These are phyloP conservation scores for Leishmania arabica DNA, from an alignment of 208 protist genomes.

Conservation along the genomic window DNA sequence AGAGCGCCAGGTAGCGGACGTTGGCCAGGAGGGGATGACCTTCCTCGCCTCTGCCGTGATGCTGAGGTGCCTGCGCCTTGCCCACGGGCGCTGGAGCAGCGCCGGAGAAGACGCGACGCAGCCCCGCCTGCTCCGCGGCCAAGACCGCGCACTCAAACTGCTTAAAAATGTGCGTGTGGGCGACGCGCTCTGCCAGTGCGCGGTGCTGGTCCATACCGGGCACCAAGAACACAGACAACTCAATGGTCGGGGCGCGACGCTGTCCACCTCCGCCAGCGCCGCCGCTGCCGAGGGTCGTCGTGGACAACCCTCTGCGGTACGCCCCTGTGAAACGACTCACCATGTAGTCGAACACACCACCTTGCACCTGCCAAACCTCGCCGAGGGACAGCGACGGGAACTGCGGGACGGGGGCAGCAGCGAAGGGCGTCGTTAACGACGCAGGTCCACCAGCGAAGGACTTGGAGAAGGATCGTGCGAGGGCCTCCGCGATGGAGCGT, in stretches of 20 bases:
- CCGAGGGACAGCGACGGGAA: slow-evolving; percentile 6
- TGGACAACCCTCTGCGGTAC: slow-evolving; percentile 28
- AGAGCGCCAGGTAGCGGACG: slow-evolving; percentile 15
- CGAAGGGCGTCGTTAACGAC: not conserved
- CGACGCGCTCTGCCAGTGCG: slow-evolving; percentile 40
- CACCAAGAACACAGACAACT: slow-evolving; percentile 51
- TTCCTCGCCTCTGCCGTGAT: not conserved
- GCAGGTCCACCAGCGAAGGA: slow-evolving; percentile 6
- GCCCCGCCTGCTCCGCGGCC: slow-evolving; percentile 47
- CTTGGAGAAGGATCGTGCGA: slow-evolving; percentile 17
- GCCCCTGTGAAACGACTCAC: slow-evolving; percentile 23
- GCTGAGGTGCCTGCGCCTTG: not conserved
- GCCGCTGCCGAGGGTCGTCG: not conserved
- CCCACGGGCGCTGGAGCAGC: not conserved
- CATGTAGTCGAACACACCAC: slow-evolving; percentile 22
- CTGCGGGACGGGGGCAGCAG: not conserved
- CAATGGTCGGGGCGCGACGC: slow-evolving; percentile 20
- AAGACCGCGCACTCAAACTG: slow-evolving; percentile 56
- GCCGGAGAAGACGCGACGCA: slow-evolving; percentile 43
- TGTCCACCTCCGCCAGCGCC: not conserved
- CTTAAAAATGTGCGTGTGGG: slow-evolving; percentile 49
- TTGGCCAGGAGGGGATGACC: slow-evolving; percentile 6
- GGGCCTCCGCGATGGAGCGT: slow-evolving; percentile 19
- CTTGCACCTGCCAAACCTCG: slow-evolving; percentile 28
- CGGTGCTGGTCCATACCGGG: slow-evolving; percentile 48